A percentile compares a stretch with the other conserved stretches of the same genome.
These are phyloP conservation scores for Wickerhamomyces sp. DNA, from an alignment of 1,139 yeast species.

Conservation along the genomic window DNA sequence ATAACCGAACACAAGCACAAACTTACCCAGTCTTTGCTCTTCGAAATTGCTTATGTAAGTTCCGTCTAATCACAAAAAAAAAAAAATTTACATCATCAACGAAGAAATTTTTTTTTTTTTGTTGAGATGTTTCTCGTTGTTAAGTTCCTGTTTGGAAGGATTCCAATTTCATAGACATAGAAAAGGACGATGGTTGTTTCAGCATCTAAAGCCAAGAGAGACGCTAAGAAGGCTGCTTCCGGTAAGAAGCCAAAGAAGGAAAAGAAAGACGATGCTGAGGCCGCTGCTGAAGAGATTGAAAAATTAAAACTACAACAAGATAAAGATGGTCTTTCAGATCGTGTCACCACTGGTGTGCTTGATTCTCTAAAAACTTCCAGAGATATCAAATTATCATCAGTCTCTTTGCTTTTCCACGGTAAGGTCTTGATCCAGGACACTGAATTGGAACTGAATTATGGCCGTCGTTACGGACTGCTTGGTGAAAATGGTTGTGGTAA, in stretches of 20 bases:
- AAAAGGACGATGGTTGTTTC: constrained; percentile 44
- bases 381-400: constrained; percentile 87
- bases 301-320: constrained; percentile 90
- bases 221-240: constrained; percentile 69
- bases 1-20: background rate
- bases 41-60: too few relatives aligned
- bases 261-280: constrained; percentile 46
- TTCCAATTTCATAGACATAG: too few relatives aligned
- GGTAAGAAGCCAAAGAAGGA: constrained; percentile 58
- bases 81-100: constrained; percentile 1
- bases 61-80: background rate
- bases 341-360: constrained; percentile 97
- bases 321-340: constrained; percentile 88
- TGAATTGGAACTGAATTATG: constrained; percentile 85
- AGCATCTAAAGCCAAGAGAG: constrained; percentile 96
- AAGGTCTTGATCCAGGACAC: constrained; percentile 93
- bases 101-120: background rate
- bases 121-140: too few relatives aligned
- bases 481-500: constrained; percentile 99
- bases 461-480: constrained; percentile 92
- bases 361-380: constrained; percentile 86
- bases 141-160: too few relatives aligned
- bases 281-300: constrained; percentile 70
- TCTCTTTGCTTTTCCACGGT: constrained; percentile 94
- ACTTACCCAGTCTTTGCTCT: background rate